phyloP scores from a whole-genome alignment of 1,284 basidiomycete species.

The Sutorius eximius region DNA sequence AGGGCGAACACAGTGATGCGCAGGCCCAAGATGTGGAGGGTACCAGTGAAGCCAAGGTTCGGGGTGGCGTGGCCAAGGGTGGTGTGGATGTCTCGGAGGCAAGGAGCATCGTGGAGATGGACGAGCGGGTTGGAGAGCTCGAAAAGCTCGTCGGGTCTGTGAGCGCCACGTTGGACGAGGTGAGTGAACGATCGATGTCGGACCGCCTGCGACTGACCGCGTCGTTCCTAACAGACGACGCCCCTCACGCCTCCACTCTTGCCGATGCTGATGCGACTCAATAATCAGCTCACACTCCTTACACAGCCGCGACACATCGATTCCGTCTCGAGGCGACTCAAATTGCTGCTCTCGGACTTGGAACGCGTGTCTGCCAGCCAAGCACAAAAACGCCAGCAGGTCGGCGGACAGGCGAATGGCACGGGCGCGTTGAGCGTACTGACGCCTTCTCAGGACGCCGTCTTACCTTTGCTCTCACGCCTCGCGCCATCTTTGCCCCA shows the following conservation, averaged over 20 bases:
- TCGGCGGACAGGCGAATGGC: conserved; percentile 12
- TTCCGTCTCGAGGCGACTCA: conserved; percentile 92
- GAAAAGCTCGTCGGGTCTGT: conserved; percentile 81
- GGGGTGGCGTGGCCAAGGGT: conserved; percentile 12
- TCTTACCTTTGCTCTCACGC: conserved; percentile 77
- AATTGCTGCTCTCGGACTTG: conserved; percentile 89
- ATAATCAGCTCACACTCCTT: conserved; percentile 82
- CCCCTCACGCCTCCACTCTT: conserved; percentile 80
- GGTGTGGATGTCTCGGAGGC: conserved; percentile 40
- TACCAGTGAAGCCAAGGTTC: conserved; percentile 18
- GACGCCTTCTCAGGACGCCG: conserved; percentile 57
- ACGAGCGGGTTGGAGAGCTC: conserved; percentile 75
- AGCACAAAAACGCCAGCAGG: conserved; percentile 41
- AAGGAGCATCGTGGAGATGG: conserved; percentile 64
- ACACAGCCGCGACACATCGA: conserved; percentile 97
- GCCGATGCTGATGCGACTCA: conserved; percentile 78
- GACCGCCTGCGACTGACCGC: neutral
- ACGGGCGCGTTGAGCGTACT: conserved; percentile 41
- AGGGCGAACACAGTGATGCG: conserved; percentile 28
- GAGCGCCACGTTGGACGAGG: conserved; percentile 71
- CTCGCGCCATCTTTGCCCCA: conserved; percentile 88
- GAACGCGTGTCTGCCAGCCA: conserved; percentile 67
- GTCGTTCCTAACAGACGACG: conserved; percentile 29
- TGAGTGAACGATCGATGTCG: conserved; percentile 25
- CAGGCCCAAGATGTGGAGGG: conserved; percentile 10